phyloP scores from a whole-genome alignment of 2,329 filamentous ascomycete genomes.

The Aureobasidium namibiae region DNA sequence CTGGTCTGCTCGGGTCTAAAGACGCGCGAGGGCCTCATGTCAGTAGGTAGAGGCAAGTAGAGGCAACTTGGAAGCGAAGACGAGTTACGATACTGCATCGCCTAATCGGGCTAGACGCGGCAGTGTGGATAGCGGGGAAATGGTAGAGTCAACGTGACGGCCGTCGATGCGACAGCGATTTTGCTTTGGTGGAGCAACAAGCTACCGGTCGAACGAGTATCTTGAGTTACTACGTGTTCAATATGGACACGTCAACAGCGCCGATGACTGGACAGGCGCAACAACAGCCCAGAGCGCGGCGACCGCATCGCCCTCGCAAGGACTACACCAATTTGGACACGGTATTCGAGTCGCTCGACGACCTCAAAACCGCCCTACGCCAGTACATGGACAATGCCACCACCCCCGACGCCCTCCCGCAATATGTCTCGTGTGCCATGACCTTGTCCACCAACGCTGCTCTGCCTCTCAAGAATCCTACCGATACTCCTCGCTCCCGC shows the following conservation, averaged over 20 bases:
- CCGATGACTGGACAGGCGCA: not conserved
- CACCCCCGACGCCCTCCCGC: not conserved
- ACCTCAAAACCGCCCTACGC: conserved; percentile 15
- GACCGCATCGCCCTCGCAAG: conserved; percentile 12
- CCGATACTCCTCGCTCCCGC: not conserved
- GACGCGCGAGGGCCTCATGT: not conserved
- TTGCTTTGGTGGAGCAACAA: not conserved
- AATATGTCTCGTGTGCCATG: conserved; percentile 12
- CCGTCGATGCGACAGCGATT: not conserved
- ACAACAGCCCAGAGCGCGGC: not conserved
- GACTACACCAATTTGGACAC: conserved; percentile 12
- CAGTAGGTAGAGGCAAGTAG: not conserved
- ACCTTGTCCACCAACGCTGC: conserved; percentile 7
- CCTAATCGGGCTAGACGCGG: not conserved
- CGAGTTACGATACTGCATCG: not conserved
- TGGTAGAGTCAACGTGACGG: not conserved
- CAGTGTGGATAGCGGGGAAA: not conserved
- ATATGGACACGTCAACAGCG: not conserved
- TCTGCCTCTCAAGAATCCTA: conserved; percentile 7
- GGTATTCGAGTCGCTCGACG: conserved; percentile 10
- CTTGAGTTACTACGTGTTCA: not conserved
- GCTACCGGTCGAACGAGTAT: not conserved
- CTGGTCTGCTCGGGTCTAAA: no score
- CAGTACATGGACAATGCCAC: conserved; percentile 15
- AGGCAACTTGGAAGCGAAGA: not conserved